Evolutionary conservation across 257 asterid genomes (phyloP), one percentile per base, ranked within the genome.

Genomic region (Gentiana straminea): DNA sequence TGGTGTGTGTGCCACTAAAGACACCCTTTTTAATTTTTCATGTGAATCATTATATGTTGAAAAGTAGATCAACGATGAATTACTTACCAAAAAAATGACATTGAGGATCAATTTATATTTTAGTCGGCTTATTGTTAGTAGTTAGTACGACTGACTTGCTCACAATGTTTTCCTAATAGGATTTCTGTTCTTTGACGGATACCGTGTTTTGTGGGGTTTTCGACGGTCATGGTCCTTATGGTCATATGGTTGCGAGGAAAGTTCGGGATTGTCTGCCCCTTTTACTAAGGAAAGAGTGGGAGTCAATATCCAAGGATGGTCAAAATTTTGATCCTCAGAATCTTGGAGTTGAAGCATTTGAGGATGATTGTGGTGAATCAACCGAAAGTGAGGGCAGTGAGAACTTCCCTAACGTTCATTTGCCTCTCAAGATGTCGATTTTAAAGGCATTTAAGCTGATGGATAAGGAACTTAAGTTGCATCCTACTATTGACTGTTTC

Each of bases 211-310:
- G 98, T 63, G 98, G 96, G 70, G 96, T 91, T 53, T 91, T 84
- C 63, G 98, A 91, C 69, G 98, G 98, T 5, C 98, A 91, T 51
- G 98, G 98, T 51, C 98, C 98, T 43, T 83, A 81, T 59, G 98
- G 96, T 49, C 98, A 91, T 75, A 76, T 86, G 96, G 98, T 84
- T 15, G 94, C 98, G 8, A 82, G 95, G 73, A 91, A 71, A 81
- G 96, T 91, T 50, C 72, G 98, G 35, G 98, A 91, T 60, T 77
- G 77, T 43, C 95, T 91, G 57, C 96, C 98, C 2, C 55, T 81
- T 55, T 65, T 91, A 57, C 67, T 91, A 35, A 79, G 76, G 56
- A 62, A 84, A 4, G 84, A 86, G 60, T 86, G 91, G 92, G 89
- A 81, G 57, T 69, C 70, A 24, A 75, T 68, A 54, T 73, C 78